Percentiles rank a stretch among this genome's conserved stretches.
Evolutionary conservation across 2,329 filamentous ascomycete genomes (phyloP).

Genomic region (Neodidymelliopsis sp.): DNA sequence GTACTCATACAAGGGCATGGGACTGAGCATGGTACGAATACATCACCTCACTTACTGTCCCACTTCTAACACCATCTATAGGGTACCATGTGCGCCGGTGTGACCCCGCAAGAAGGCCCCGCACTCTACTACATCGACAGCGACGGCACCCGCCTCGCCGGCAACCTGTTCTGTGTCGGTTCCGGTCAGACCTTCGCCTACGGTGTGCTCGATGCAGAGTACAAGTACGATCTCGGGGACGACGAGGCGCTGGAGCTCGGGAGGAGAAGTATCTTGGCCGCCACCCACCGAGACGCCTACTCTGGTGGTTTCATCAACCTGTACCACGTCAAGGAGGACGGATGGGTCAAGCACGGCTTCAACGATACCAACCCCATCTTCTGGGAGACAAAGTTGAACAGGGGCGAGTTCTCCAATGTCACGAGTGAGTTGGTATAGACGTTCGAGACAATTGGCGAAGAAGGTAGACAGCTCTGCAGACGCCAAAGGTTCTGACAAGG

Average conservation of each 20-base stretch:
- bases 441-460: background rate
- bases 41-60: background rate
- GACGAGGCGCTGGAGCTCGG: slow-evolving; percentile 92
- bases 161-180: slow-evolving; percentile 97
- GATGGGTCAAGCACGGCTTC: slow-evolving; percentile 99
- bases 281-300: slow-evolving; percentile 97
- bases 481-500: background rate
- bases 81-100: slow-evolving; percentile 98
- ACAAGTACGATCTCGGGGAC: slow-evolving; percentile 84
- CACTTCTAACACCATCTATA: slow-evolving; percentile 26
- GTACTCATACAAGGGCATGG: slow-evolving; percentile 99
- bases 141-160: slow-evolving; percentile 89
- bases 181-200: slow-evolving; percentile 99
- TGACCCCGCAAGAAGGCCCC: slow-evolving; percentile 92
- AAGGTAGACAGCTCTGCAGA: background rate
- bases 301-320: slow-evolving; percentile 98
- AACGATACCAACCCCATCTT: slow-evolving; percentile 98
- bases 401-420: slow-evolving; percentile 97
- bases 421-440: slow-evolving; percentile 74
- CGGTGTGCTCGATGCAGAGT: slow-evolving; percentile 95
- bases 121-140: slow-evolving; percentile 99
- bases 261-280: slow-evolving; percentile 89
- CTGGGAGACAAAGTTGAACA: slow-evolving; percentile 99
- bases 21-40: slow-evolving; percentile 77
- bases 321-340: slow-evolving; percentile 98